phyloP scores from a whole-genome alignment of 108 stramenopile species.

The Nitzschia sp. region DNA sequence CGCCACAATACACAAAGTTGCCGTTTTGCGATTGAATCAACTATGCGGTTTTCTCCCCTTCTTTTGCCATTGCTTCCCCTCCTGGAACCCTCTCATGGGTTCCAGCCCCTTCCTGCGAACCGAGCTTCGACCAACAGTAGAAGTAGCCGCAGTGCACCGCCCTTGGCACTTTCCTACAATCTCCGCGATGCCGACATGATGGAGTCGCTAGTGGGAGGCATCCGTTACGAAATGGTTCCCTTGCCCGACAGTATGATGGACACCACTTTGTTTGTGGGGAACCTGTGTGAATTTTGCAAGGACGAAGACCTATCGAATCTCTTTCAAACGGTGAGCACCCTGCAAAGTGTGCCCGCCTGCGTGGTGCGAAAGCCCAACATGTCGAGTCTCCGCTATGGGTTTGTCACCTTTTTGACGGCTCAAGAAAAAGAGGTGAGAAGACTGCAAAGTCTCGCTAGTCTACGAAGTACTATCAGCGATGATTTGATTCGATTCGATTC shows the following conservation, averaged over 20 bases:
- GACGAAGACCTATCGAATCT: conserved; percentile 71
- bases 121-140: not conserved
- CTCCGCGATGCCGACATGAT: conserved; percentile 49
- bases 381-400: conserved; percentile 67
- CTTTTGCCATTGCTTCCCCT: not conserved
- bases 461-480: too few species aligned
- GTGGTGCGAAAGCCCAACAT: conserved; percentile 73
- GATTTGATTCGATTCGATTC: too few species aligned
- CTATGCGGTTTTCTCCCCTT: not conserved
- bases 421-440: conserved; percentile 12
- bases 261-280: conserved; percentile 81
- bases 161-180: conserved; percentile 12
- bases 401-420: conserved; percentile 62
- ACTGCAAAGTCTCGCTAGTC: not conserved
- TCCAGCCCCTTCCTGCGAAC: not conserved
- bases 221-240: conserved; percentile 76
- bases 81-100: not conserved
- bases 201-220: conserved; percentile 71
- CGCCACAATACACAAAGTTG: too few species aligned
- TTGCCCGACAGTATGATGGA: conserved; percentile 79
- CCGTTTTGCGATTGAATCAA: too few species aligned
- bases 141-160: not conserved
- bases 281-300: conserved; percentile 74
- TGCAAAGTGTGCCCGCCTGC: conserved; percentile 71
- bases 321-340: conserved; percentile 58